Evolutionary conservation across 305 asterid genomes (phyloP), one percentile per base, ranked within the genome.

Genomic region (Andrographis paniculata): DNA sequence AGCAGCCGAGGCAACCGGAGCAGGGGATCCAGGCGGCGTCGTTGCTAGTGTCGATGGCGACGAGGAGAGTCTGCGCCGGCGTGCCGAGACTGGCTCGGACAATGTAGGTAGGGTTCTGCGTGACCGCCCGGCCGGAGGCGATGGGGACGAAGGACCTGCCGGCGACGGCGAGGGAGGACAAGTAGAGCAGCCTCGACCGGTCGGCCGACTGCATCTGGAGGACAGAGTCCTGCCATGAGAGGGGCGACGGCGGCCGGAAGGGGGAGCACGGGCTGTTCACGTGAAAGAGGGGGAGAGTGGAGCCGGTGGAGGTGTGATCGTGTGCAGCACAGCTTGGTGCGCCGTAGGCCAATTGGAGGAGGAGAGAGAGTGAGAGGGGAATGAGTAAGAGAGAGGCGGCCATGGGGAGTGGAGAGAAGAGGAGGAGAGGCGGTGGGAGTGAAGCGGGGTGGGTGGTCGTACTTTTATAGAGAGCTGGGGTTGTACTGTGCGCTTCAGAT

Each of bases 1-100:
- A 53, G 68, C 97, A 87, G 17, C 97, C 97, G 28, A 43, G 47
- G 62, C 95, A 84, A 45, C 77, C 89, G 52, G 67, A 33, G 65
- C 95, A 80, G 0, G 94, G 95, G 7, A 88, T 51, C 89, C 95
- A 83, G 33, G 81, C 86, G 55, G 73, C 82, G 63, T 79, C 94
- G 64, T 77, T 87, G 68, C 95, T 78, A 45, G 84, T 84, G 67
- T 87, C 97, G 55, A 87, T 28, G 41, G 95, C 95, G 60, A 80
- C 53, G 11, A 80, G 64, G 39, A 87, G 40, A 0, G 73, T 55
- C 58, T 87, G 97, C 0, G 87, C 67, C 0, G 95, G 97, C 4
- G 95, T 84, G 2, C 97, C 97, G 46, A 84, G 65, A 47, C 66
- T 74, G 16, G 77, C 80, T 48, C 62, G 45, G 14, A 84, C 79